Base-by-base conservation (phyloP, 1,139 yeast genomes). In the Magnusiomyces paraingens region DNA sequence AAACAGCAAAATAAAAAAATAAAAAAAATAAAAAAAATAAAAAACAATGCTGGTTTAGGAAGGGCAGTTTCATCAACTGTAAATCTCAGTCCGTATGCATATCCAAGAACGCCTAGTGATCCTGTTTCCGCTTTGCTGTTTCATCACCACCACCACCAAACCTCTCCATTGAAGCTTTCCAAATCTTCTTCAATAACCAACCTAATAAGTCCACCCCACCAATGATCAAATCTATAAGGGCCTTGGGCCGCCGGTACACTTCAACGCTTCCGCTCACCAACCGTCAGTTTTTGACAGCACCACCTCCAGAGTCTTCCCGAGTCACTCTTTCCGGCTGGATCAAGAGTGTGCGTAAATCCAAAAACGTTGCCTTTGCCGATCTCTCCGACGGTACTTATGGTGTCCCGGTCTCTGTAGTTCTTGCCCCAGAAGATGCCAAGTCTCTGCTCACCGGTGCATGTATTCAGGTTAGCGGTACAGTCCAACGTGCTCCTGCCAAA, bases 291-390 rank as follows among this genome's bases (percentile, higher is more conserved):
- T 40, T 55, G 18, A 45, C 50, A 21, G 40, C 45, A 8, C 52
- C 55, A 8, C 52, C 55, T 11, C 20, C 17, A 12, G 52, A 29
- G 26, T 35, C 49, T 5, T 42, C 47, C 2, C 40, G 49, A 2
- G 68, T 73, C 4, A 62, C 67, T 6, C 64, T 77, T 8, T 64
- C 70, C 40, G 98, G 98, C 3, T 91, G 94, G 82, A 78, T 93
- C 39, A 81, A 81, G 56, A 78, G 91, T 0, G 78, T 87, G 2
- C 77, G 96, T 54, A 70, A 77, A 42, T 78, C 88, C 64, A 90
- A 89, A 65, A 85, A 83, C 53, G 78, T 86, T 14, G 86, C 90
- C 0, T 93, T 93, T 66, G 73, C 90, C 6, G 96, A 89, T 64
- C 61, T 93, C 22, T 70, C 79, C 1, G 98, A 91, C 66, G 98